A percentile compares a stretch with the other conserved stretches of the same genome.
Evolutionary conservation across 306 rosid genomes (phyloP).

Genomic region (Cucumis melo): DNA sequence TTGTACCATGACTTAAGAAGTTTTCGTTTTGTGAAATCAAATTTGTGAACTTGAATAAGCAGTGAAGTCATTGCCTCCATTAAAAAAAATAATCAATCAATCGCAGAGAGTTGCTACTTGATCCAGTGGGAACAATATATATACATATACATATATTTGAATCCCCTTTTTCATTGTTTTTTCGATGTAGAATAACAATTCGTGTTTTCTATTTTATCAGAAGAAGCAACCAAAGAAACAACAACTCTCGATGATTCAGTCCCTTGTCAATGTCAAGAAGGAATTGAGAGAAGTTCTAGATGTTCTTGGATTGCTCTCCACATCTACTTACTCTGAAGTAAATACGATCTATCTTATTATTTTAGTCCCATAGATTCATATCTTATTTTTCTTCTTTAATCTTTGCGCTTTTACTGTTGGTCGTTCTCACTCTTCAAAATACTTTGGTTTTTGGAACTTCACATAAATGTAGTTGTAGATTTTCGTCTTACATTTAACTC

Average conservation of each 20-base stretch:
- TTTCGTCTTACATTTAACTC: not conserved
- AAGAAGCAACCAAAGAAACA: slow-evolving; percentile 54
- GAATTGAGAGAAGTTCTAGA: slow-evolving; percentile 39
- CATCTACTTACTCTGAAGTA: slow-evolving; percentile 53
- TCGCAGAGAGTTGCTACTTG: not conserved
- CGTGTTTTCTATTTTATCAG: slow-evolving; percentile 23
- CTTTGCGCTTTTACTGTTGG: not conserved
- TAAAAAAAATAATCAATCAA: not conserved
- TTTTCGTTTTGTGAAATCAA: not conserved
- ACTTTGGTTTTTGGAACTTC: not conserved
- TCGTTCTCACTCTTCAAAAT: not conserved
- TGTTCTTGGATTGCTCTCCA: slow-evolving; percentile 47
- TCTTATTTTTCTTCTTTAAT: not conserved
- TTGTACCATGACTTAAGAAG: not conserved
- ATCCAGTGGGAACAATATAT: not conserved
- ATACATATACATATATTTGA: not conserved
- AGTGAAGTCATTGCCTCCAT: not conserved
- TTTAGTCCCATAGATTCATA: not conserved
- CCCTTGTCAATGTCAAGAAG: slow-evolving; percentile 47
- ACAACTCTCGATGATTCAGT: slow-evolving; percentile 37
- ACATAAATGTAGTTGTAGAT: not conserved
- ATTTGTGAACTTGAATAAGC: not conserved
- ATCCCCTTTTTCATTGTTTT: not conserved
- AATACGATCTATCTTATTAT: not conserved
- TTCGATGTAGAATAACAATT: not conserved